A percentile compares a stretch with the other conserved stretches of the same genome.
Evolutionary conservation across 768 basidiomycete genomes (phyloP).

Genomic region (Pulveroboletus frians): DNA sequence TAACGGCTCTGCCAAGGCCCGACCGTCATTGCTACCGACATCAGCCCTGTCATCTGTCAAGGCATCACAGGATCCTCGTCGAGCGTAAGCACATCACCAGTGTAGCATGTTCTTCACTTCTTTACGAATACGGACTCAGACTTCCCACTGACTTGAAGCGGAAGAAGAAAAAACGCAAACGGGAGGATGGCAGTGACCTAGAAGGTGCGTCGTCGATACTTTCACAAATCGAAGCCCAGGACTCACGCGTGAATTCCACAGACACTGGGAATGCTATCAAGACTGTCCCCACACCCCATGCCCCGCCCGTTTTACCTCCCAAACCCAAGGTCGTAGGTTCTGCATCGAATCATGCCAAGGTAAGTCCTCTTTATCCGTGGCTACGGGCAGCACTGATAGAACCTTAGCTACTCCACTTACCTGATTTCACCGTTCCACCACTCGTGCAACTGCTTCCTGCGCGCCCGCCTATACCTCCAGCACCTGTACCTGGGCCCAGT

Average conservation of each 20-base stretch:
- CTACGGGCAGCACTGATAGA: conserved; percentile 9
- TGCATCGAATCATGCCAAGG: conserved; percentile 47
- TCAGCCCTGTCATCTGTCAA: conserved; percentile 46
- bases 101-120: conserved; percentile 12
- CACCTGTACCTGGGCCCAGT: conserved; percentile 75
- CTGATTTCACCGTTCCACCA: conserved; percentile 60
- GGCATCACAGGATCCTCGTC: conserved; percentile 59
- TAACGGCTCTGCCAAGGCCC: conserved; percentile 40
- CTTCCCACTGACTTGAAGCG: conserved; percentile 55
- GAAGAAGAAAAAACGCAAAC: conserved; percentile 85
- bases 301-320: conserved; percentile 35
- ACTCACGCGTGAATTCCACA: conserved; percentile 23
- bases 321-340: conserved; percentile 56
- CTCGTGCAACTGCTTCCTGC: conserved; percentile 46
- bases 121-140: conserved; percentile 14
- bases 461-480: conserved; percentile 57
- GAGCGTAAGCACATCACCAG: conserved; percentile 39
- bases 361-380: conserved; percentile 20
- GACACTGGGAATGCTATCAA: conserved; percentile 54
- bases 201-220: conserved; percentile 46
- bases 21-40: conserved; percentile 42
- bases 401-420: conserved; percentile 34
- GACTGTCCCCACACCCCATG: conserved; percentile 48
- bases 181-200: conserved; percentile 68
- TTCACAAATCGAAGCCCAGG: background rate